Base-by-base conservation (phyloP, 192 early-diverging fungal genomes). In the Cladochytrium replicatum region DNA sequence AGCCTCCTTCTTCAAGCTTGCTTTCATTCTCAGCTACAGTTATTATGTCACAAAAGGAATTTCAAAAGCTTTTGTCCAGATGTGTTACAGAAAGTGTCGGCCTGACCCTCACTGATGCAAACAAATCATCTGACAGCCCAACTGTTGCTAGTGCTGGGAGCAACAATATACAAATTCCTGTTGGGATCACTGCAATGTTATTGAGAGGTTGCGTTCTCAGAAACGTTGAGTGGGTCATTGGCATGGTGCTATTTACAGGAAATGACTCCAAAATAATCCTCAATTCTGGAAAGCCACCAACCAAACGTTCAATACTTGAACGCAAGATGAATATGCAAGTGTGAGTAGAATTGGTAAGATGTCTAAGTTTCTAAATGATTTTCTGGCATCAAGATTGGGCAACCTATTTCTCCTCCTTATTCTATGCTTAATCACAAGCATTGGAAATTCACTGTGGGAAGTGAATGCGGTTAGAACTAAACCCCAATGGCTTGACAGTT, bases 151-250 rank as follows among this genome's bases (percentile, higher is more conserved):
- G n/a, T n/a, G n/a, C n/a, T n/a, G n/a, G n/a, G n/a, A n/a, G n/a
- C n/a, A n/a, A n/a, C n/a, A n/a, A n/a, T n/a, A 28, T 46, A 26
- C 37, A 52, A 40, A 60, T 75, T 0, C 83, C 90, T n/a, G 63
- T 97, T 6, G 77, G 72, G 25, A 86, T 89, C 38, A 84, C 79
- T 58, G 84, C 85, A 53, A 55, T 93, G 34, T 61, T 94, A n/a
- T 64, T 97, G 11, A 77, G 93, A 32, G 93, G 91, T 9, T 90
- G 89, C 64, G 74, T 83, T 3, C 57, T 97, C 25, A 71, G 88
- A 29, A 97, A 97, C 67, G 94, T 91, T 0, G 80, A 82, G 44
- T 97, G 89, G 88, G 69, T 83, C 5, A 78, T 92, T 49, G 91
- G 89, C 1, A 40, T 90, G 0, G 82, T 85, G 7, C 43, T 92